A percentile compares a stretch with the other conserved stretches of the same genome.
These are phyloP conservation scores for Alternaria angustiovoidea DNA, from an alignment of 2,329 filamentous ascomycete genomes.

Conservation along the genomic window DNA sequence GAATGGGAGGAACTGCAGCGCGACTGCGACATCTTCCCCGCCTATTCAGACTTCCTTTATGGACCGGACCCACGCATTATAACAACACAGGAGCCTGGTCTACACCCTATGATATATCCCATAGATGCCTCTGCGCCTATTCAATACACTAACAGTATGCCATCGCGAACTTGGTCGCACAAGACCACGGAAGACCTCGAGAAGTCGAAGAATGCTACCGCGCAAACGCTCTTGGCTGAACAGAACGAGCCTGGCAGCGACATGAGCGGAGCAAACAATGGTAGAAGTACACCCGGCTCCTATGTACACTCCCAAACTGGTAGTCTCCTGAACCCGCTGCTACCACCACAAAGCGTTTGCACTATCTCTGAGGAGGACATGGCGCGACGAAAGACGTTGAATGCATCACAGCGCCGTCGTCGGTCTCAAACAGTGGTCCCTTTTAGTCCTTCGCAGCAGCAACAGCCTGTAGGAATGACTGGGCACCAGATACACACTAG, in stretches of 20 bases:
- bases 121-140: neutral
- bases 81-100: conserved; percentile 22
- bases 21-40: conserved; percentile 31
- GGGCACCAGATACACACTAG: neutral
- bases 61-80: conserved; percentile 23
- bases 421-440: neutral
- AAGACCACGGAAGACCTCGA: neutral
- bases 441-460: neutral
- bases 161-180: conserved; percentile 10
- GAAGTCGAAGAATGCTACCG: neutral
- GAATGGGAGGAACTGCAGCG: conserved; percentile 30
- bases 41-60: conserved; percentile 32
- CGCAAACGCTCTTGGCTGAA: neutral
- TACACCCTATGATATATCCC: conserved; percentile 25
- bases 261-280: neutral
- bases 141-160: conserved; percentile 16
- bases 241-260: neutral
- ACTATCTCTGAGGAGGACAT: neutral
- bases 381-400: neutral
- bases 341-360: conserved; percentile 1
- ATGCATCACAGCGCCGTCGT: neutral
- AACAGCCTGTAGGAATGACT: neutral
- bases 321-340: neutral
- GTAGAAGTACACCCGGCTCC: neutral
- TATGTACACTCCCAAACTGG: neutral